Conservation (phyloP, 75 land plant species). For the Pinus albicaulis region DNA sequence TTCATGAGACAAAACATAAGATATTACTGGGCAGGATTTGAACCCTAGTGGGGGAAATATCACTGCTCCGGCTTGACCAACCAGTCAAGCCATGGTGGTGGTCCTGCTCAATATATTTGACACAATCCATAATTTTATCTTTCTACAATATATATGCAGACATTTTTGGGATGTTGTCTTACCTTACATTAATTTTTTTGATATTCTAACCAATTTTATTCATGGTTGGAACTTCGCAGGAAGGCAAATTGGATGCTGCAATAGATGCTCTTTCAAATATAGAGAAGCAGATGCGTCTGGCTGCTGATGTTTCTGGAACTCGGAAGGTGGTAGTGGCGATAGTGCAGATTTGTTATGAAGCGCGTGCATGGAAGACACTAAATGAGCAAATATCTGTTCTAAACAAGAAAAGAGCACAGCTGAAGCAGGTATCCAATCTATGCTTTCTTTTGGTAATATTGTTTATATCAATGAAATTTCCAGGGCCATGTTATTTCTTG, state of each 20-base stretch:
- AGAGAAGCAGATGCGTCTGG: slow-evolving; percentile 85
- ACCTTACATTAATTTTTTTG: too few species aligned
- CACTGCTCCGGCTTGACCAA: too few species aligned
- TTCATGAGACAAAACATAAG: too few species aligned
- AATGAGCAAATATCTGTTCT: slow-evolving; percentile 88
- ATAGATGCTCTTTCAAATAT: slow-evolving; percentile 69
- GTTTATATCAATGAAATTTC: background rate
- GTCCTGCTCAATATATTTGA: too few species aligned
- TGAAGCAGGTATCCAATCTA: slow-evolving; percentile 68
- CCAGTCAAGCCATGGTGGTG: too few species aligned
- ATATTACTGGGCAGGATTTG: background rate
- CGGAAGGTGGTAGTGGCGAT: slow-evolving; percentile 80
- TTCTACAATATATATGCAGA: too few species aligned
- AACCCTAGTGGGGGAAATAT: background rate
- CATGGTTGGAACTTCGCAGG: slow-evolving; percentile 12
- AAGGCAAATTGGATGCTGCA: slow-evolving; percentile 52
- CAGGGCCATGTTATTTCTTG: background rate
- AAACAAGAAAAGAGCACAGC: slow-evolving; percentile 89
- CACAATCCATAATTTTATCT: too few species aligned
- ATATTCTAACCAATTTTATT: too few species aligned
- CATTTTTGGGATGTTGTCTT: too few species aligned
- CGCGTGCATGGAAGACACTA: slow-evolving; percentile 85
- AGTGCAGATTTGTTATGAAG: slow-evolving; percentile 76
- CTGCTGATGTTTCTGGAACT: slow-evolving; percentile 85
- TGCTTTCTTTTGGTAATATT: background rate